Evolutionary conservation across 495 filamentous ascomycete genomes (phyloP).

Genomic region (Penicillium canescens): DNA sequence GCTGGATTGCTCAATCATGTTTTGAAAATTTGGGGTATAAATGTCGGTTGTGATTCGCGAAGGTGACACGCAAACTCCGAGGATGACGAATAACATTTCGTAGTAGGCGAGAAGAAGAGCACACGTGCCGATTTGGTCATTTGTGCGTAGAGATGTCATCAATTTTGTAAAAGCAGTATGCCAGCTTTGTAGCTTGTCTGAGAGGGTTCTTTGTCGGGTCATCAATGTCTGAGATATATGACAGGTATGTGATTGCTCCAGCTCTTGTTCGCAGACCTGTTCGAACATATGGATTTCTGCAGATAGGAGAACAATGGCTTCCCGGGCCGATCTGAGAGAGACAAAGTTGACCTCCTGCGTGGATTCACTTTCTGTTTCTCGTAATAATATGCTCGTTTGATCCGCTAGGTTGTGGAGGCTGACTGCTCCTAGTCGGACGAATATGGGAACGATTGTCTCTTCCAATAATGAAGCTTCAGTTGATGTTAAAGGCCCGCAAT

Average conservation of each 20-base stretch:
- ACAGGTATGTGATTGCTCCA: not conserved
- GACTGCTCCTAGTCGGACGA: conserved; percentile 32
- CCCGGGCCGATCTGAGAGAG: conserved; percentile 33
- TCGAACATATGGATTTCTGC: conserved; percentile 26
- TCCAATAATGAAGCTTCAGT: conserved; percentile 22
- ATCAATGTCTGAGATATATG: conserved; percentile 10
- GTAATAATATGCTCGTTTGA: conserved; percentile 13
- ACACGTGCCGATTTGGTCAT: not conserved
- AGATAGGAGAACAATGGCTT: conserved; percentile 28
- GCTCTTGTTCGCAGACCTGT: conserved; percentile 14
- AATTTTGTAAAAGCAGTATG: conserved; percentile 11
- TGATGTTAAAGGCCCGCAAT: conserved; percentile 11
- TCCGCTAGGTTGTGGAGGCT: conserved; percentile 8
- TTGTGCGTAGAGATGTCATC: not conserved
- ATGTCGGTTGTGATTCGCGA: conserved; percentile 19
- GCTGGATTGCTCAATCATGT: conserved; percentile 28
- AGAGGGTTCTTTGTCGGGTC: conserved; percentile 9
- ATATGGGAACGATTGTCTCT: conserved; percentile 40
- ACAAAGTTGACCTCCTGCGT: conserved; percentile 10
- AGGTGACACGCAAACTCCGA: conserved; percentile 6
- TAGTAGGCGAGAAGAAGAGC: conserved; percentile 10
- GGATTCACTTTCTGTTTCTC: not conserved
- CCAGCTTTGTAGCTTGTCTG: conserved; percentile 8
- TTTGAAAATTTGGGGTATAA: conserved; percentile 22
- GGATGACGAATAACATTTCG: conserved; percentile 12